Evolutionary conservation across 2,329 filamentous ascomycete genomes (phyloP).

Genomic region (Colletotrichum orchidophilum): DNA sequence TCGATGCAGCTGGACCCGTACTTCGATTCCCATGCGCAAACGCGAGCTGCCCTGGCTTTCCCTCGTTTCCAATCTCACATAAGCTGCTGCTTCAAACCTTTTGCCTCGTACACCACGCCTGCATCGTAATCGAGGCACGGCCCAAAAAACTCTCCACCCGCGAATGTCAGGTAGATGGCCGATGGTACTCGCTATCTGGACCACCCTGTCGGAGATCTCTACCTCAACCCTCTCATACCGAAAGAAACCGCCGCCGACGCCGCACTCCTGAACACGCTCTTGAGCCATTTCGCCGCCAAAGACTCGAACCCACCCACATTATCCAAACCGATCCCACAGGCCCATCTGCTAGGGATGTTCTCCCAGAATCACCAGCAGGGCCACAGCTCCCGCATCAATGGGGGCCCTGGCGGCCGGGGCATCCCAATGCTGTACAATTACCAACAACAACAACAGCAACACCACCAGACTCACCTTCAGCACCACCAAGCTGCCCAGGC

Average conservation of each 20-base stretch:
- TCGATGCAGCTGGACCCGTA: conserved; percentile 34
- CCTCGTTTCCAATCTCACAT: conserved; percentile 45
- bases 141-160: conserved; percentile 18
- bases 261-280: conserved; percentile 45
- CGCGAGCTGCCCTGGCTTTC: conserved; percentile 46
- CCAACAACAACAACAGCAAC: conserved; percentile 68
- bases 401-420: conserved; percentile 68
- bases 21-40: conserved; percentile 49
- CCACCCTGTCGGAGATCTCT: conserved; percentile 66
- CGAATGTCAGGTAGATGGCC: conserved; percentile 68
- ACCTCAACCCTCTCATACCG: conserved; percentile 51
- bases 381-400: conserved; percentile 81
- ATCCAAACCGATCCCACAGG: conserved; percentile 38
- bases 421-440: conserved; percentile 76
- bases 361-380: conserved; percentile 76
- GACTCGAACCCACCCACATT: conserved; percentile 36
- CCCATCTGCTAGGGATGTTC: conserved; percentile 69
- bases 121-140: conserved; percentile 31
- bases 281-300: conserved; percentile 44
- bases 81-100: conserved; percentile 38
- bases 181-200: conserved; percentile 73
- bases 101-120: conserved; percentile 2
- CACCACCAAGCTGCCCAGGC: conserved; percentile 69
- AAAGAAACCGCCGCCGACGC: conserved; percentile 57
- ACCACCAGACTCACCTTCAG: conserved; percentile 72